Evolutionary conservation across 495 filamentous ascomycete species (phyloP).

Genomic region (Daldinia childiae): DNA sequence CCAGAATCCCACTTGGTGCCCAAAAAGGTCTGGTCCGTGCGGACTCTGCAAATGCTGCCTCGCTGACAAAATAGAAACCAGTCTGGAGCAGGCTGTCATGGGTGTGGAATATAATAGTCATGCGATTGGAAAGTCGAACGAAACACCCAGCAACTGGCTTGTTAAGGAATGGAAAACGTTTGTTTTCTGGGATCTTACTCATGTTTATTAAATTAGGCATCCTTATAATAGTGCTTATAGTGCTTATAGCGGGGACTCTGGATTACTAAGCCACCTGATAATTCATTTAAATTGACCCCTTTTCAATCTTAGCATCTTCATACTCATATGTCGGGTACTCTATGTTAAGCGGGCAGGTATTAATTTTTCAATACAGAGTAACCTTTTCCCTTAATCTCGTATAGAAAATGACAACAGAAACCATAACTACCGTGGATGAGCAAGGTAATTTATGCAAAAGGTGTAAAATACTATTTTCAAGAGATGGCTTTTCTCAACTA

Average conservation of each 20-base stretch:
- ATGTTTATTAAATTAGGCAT: background rate
- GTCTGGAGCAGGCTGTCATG: slow-evolving; percentile 17
- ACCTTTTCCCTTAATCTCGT: background rate
- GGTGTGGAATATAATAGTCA: slow-evolving; percentile 13
- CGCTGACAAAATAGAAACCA: slow-evolving; percentile 3
- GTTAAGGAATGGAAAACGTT: background rate
- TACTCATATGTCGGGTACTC: too few relatives aligned
- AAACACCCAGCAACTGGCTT: slow-evolving; percentile 6
- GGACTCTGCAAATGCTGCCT: background rate
- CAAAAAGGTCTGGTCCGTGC: too few relatives aligned
- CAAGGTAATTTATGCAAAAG: slow-evolving; percentile 2
- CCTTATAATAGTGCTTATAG: too few relatives aligned
- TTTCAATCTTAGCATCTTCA: too few relatives aligned
- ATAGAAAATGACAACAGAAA: slow-evolving; percentile 2
- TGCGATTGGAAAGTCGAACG: background rate
- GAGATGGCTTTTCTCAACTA: slow-evolving; percentile 11
- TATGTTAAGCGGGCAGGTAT: too few relatives aligned
- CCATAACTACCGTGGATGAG: background rate
- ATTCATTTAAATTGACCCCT: too few relatives aligned
- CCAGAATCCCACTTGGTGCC: too few relatives aligned
- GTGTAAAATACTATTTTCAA: slow-evolving; percentile 14
- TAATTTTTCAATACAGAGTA: background rate
- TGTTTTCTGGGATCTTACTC: background rate
- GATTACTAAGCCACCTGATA: too few relatives aligned
- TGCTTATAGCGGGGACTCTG: too few relatives aligned